These are phyloP conservation scores for Colletotrichum musae DNA, from an alignment of 2,329 filamentous ascomycete genomes.

Conservation along the genomic window DNA sequence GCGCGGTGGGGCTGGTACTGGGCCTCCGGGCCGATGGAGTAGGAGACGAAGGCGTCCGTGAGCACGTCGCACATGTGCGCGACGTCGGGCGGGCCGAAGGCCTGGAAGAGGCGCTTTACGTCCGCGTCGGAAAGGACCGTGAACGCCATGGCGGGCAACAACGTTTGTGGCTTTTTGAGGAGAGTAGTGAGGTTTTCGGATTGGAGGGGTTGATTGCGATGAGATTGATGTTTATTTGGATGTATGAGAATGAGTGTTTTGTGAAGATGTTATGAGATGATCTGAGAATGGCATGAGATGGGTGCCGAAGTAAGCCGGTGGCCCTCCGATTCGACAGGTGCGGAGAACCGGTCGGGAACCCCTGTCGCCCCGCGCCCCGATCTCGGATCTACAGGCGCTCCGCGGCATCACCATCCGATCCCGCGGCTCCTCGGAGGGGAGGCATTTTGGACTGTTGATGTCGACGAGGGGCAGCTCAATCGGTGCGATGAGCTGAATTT, in stretches of 20 bases:
- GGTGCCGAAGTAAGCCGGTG: constrained; percentile 19
- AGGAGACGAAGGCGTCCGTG: constrained; percentile 73
- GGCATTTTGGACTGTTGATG: too few species aligned
- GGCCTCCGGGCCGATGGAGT: constrained; percentile 73
- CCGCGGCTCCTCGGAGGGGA: too few species aligned
- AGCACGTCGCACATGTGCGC: constrained; percentile 70
- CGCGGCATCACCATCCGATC: constrained; percentile 29
- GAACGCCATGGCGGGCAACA: constrained; percentile 66
- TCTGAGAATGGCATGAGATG: constrained; percentile 12
- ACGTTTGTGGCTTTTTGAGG: too few species aligned
- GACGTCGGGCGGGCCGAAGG: constrained; percentile 67
- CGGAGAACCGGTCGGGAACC: constrained; percentile 28
- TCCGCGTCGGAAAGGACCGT: constrained; percentile 72
- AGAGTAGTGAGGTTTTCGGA: too few species aligned
- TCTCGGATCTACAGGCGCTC: constrained; percentile 19
- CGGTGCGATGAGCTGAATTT: too few species aligned
- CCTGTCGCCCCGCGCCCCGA: constrained; percentile 34
- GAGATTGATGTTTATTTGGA: too few species aligned
- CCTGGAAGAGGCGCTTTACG: constrained; percentile 68
- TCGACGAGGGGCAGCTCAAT: too few species aligned
- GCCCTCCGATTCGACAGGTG: constrained; percentile 9
- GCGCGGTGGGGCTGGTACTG: constrained; percentile 75
- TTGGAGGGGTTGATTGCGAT: too few species aligned
- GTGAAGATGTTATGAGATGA: background rate
- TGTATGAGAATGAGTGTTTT: too few species aligned